A percentile compares a stretch with the other conserved stretches of the same genome.
phyloP scores from a whole-genome alignment of 148 eudicot genomes.

The Arctostaphylos glauca region DNA sequence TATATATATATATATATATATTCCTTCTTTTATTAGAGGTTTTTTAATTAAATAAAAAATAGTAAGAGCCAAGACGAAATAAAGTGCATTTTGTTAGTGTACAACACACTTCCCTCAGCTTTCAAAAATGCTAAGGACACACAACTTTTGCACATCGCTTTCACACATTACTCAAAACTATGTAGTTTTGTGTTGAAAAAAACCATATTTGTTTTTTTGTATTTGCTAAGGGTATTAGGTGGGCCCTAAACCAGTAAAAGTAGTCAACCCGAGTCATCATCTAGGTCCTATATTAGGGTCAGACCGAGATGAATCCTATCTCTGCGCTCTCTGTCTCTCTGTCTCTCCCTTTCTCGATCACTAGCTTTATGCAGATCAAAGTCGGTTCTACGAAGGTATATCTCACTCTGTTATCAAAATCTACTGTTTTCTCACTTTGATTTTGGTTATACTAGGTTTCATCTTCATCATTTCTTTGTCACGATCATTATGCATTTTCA shows the following conservation, averaged over 20 bases:
- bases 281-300: background rate
- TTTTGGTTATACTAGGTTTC: background rate
- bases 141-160: no score
- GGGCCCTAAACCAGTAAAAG: background rate
- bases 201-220: no score
- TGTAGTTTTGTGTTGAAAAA: no score
- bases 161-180: no score
- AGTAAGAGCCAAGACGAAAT: no score
- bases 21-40: no score
- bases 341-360: background rate
- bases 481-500: background rate
- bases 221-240: no score
- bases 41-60: no score
- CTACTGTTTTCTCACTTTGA: background rate
- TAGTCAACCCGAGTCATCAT: background rate
- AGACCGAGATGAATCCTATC: background rate
- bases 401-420: background rate
- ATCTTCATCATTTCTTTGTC: background rate
- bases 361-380: background rate
- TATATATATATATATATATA: no score
- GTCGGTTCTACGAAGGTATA: background rate
- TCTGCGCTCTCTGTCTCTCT: background rate
- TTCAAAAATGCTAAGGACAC: no score
- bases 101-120: no score
- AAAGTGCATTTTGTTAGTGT: no score